Conservation (phyloP, 1,284 basidiomycete genomes). For the Wolfiporia cocos region DNA sequence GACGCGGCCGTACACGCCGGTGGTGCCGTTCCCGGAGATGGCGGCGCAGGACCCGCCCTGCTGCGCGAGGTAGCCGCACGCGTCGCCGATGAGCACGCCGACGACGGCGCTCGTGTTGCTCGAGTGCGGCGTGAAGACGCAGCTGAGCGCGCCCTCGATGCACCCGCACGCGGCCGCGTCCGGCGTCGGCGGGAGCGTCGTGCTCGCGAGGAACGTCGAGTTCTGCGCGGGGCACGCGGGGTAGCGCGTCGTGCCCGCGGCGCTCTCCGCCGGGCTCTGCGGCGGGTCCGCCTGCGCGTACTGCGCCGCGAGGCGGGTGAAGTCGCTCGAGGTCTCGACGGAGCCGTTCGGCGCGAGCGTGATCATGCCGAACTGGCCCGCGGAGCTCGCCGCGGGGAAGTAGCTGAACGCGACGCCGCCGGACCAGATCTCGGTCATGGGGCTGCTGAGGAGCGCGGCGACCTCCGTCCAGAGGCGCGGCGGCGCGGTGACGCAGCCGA, state of each 20-base stretch:
- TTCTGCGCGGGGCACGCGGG: constrained; percentile 62
- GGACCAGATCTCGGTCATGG: constrained; percentile 79
- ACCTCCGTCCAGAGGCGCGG: constrained; percentile 83
- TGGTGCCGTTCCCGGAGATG: constrained; percentile 68
- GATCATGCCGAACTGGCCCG: constrained; percentile 82
- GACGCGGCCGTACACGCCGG: constrained; percentile 72
- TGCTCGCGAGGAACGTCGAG: constrained; percentile 57
- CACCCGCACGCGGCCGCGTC: constrained; percentile 77
- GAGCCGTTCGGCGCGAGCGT: constrained; percentile 61
- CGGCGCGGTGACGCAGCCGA: constrained; percentile 62
- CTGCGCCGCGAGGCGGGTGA: constrained; percentile 55
- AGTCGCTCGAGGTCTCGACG: constrained; percentile 66
- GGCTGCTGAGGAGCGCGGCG: constrained; percentile 60
- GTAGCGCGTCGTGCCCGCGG: constrained; percentile 48
- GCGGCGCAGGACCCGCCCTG: constrained; percentile 57
- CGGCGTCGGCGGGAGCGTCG: constrained; percentile 78
- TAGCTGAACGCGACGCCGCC: constrained; percentile 88
- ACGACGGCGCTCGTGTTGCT: constrained; percentile 62
- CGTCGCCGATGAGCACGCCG: constrained; percentile 63
- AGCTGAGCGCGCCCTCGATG: constrained; percentile 61
- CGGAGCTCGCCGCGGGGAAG: constrained; percentile 64
- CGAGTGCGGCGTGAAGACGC: constrained; percentile 61
- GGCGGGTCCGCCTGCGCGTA: constrained; percentile 55
- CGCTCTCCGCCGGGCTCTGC: constrained; percentile 55
- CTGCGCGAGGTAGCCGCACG: constrained; percentile 66